phyloP scores from a whole-genome alignment of 176 grass and related monocot species.

The Musa acuminata region DNA sequence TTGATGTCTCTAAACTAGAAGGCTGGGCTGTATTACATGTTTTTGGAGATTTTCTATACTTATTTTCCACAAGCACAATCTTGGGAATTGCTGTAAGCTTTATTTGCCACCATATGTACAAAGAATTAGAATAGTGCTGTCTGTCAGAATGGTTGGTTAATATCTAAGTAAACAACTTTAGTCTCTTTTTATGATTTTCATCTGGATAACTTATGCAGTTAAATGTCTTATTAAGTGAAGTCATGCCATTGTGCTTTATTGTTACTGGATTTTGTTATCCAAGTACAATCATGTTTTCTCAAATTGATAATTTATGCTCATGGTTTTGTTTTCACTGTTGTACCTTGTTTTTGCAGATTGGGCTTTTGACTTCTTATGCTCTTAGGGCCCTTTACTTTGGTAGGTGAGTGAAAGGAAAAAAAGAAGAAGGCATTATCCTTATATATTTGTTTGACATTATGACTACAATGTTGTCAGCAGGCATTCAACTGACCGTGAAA shows the following conservation, averaged over 20 bases:
- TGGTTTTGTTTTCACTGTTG: not conserved
- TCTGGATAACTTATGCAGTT: not conserved
- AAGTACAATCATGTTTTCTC: not conserved
- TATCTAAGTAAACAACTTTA: too few relatives aligned
- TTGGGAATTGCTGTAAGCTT: constrained; percentile 66
- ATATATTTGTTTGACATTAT: constrained; percentile 13
- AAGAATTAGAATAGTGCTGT: too few relatives aligned
- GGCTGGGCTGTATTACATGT: constrained; percentile 35
- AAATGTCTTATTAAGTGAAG: not conserved
- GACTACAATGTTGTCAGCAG: constrained; percentile 31
- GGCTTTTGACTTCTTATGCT: constrained; percentile 77
- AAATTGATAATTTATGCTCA: not conserved
- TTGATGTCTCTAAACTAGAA: constrained; percentile 49
- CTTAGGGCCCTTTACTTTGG: constrained; percentile 83
- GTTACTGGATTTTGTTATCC: not conserved
- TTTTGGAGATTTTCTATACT: constrained; percentile 66
- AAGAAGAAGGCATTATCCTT: not conserved
- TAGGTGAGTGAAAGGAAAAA: constrained; percentile 41
- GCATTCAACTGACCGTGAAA: constrained; percentile 85
- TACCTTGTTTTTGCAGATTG: constrained; percentile 39
- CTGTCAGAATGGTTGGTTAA: too few relatives aligned
- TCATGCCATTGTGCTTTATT: not conserved
- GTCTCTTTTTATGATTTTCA: not conserved
- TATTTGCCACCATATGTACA: not conserved
- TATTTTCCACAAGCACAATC: constrained; percentile 61